A percentile compares a stretch with the other conserved stretches of the same genome.
phyloP scores from a whole-genome alignment of 169 alveolate genomes.

The Hammondia hammondi region DNA sequence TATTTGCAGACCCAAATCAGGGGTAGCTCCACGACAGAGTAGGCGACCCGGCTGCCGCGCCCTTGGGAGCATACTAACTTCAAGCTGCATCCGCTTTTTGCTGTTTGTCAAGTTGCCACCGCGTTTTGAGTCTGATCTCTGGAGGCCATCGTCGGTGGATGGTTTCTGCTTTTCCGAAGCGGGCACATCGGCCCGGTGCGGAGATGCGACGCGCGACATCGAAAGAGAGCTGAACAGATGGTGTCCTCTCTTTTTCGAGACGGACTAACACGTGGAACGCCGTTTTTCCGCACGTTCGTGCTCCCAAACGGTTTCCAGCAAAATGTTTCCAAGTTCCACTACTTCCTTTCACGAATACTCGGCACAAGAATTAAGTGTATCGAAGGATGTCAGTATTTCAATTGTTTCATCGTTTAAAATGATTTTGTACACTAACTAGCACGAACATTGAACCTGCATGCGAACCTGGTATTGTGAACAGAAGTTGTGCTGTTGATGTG shows the following conservation, averaged over 20 bases:
- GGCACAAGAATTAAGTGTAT: neutral
- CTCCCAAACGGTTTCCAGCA: no score
- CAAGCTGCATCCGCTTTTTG: slow-evolving; percentile 62
- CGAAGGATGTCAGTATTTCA: neutral
- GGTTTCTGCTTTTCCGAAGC: slow-evolving; percentile 22
- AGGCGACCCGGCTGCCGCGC: no score
- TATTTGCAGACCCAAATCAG: neutral
- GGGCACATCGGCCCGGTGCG: neutral
- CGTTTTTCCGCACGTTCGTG: no score
- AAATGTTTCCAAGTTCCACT: neutral
- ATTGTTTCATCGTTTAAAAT: neutral
- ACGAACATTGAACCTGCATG: neutral
- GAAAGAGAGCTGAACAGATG: neutral
- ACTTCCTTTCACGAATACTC: neutral
- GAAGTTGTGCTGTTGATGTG: neutral
- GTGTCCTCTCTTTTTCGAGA: neutral
- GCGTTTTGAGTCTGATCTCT: neutral
- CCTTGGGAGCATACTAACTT: neutral
- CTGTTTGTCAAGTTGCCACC: slow-evolving; percentile 14
- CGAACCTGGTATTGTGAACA: neutral
- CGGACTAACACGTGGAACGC: no score
- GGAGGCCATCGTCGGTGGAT: neutral
- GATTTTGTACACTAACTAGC: neutral
- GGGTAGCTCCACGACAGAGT: no score
- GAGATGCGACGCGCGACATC: neutral